phyloP scores from a whole-genome alignment of 257 asterid genomes.

The Linderniella brevidens region DNA sequence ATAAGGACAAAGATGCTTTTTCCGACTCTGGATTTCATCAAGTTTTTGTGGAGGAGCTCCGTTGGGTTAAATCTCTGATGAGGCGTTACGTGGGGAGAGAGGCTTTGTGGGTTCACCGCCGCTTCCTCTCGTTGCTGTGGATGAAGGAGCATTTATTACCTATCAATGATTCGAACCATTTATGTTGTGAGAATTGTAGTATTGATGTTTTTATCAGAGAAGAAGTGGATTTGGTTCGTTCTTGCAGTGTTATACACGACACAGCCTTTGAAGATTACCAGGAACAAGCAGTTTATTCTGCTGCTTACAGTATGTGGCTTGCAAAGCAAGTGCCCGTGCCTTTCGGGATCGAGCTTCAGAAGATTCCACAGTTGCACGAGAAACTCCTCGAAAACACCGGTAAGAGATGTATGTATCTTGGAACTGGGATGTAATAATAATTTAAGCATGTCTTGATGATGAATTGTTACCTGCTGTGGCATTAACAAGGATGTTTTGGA shows the following conservation, averaged over 20 bases:
- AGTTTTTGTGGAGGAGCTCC: conserved; percentile 70
- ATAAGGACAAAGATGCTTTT: conserved; percentile 21
- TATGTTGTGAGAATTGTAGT: conserved; percentile 7
- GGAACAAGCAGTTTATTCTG: conserved; percentile 61
- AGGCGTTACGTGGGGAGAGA: conserved; percentile 76
- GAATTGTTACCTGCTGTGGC: no score
- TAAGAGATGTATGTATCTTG: no score
- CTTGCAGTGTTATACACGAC: conserved; percentile 47
- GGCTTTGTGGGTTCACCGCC: conserved; percentile 97
- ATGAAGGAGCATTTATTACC: conserved; percentile 22
- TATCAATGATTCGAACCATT: conserved; percentile 6
- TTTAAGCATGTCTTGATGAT: no score
- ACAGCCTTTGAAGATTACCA: conserved; percentile 52
- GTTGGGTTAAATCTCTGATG: conserved; percentile 57
- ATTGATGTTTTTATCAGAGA: conserved; percentile 18
- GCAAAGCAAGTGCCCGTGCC: conserved; percentile 46
- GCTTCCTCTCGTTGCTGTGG: conserved; percentile 72
- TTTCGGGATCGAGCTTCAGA: conserved; percentile 28
- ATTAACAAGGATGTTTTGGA: no score
- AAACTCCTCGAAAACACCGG: conserved; percentile 10
- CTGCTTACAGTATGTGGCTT: conserved; percentile 73
- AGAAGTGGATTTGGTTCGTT: conserved; percentile 31
- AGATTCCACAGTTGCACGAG: conserved; percentile 19
- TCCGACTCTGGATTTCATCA: conserved; percentile 27
- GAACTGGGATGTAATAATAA: no score